Percentiles rank a stretch among this genome's conserved stretches.
Conservation (phyloP, 208 protist genomes). For the Trypanosoma mega region DNA sequence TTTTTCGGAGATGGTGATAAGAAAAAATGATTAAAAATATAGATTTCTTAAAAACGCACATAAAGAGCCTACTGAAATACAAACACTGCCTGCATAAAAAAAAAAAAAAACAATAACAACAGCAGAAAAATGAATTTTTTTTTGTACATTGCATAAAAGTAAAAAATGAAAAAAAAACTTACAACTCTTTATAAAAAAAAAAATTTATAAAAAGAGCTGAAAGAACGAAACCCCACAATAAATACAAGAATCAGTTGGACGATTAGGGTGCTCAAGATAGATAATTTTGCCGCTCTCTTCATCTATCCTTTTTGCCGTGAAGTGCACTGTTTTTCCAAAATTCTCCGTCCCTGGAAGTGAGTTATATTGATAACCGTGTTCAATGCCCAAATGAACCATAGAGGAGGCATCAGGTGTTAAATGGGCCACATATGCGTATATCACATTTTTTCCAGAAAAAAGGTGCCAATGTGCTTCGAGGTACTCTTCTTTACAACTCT, state of each 20-base stretch:
- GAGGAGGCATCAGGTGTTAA: conserved; percentile 55
- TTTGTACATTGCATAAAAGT: neutral
- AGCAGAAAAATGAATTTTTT: neutral
- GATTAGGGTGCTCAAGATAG: conserved; percentile 57
- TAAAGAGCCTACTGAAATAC: too few species aligned
- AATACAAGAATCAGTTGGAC: conserved; percentile 46
- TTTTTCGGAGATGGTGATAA: neutral
- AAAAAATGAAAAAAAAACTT: conserved; percentile 12
- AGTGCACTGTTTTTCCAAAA: conserved; percentile 75
- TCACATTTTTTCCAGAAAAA: conserved; percentile 52
- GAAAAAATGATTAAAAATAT: neutral
- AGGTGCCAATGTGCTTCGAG: conserved; percentile 88
- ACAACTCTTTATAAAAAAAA: conserved; percentile 1
- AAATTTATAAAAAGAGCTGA: conserved; percentile 53
- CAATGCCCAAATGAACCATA: conserved; percentile 62
- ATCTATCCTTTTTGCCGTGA: conserved; percentile 60
- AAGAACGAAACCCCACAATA: conserved; percentile 68
- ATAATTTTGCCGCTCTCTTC: conserved; percentile 38
- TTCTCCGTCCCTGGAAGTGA: conserved; percentile 65
- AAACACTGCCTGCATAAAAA: too few species aligned
- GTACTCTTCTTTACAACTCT: conserved; percentile 56
- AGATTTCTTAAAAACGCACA: neutral
- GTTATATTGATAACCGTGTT: conserved; percentile 90
- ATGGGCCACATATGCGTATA: conserved; percentile 80
- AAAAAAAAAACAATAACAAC: too few species aligned